Evolutionary conservation across 129 eudicot species (phyloP), one percentile per base, ranked within the genome.

Genomic region (Smallanthus sonchifolius): DNA sequence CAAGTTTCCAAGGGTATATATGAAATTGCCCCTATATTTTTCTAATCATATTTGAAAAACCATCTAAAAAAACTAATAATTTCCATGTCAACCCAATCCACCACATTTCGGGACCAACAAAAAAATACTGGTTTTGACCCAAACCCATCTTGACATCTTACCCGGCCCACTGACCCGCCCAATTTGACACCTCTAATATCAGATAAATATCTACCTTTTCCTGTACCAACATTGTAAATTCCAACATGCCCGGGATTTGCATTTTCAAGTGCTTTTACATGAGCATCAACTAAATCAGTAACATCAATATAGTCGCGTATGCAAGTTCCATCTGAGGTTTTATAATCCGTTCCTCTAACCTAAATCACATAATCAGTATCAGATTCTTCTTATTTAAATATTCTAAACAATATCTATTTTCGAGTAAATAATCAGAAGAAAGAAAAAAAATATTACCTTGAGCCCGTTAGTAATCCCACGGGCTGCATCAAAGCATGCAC

Each of bases 401-500:
- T 7, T 32, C 19, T 6, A 14, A 32, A 34, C 13, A 60, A 34
- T 6, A 34, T 61, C 17, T 6, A 34, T 61, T 14, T 30, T 13
- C 40, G 6, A 61, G 43, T 34, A 70, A 17, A 1, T 15, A 37
- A 36, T n/a, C 14, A 62, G 14, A 0, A 64, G 40, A 62, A 20
- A 36, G 14, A 68, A 24, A 24, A 17, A 24, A 24, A 65, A 64
- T 10, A 10, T 19, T 83, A 92, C 96, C 95, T 92, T 89, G 30
- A 92, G 83, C n/a, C 98, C 96, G 1, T 84, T 84, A 69, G 83
- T 92, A 10, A 92, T 92, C 47, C 95, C 96, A 51, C 95, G 85
- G 24, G 96, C 96, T 2, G 98, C 98, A 86, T 92, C 98, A 40
- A 92, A 92, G 75, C 98, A 92, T 71, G 98, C 98, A 73, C 96